Evolutionary conservation across 345 rosid species (phyloP).

Genomic region (Brassica juncea): DNA sequence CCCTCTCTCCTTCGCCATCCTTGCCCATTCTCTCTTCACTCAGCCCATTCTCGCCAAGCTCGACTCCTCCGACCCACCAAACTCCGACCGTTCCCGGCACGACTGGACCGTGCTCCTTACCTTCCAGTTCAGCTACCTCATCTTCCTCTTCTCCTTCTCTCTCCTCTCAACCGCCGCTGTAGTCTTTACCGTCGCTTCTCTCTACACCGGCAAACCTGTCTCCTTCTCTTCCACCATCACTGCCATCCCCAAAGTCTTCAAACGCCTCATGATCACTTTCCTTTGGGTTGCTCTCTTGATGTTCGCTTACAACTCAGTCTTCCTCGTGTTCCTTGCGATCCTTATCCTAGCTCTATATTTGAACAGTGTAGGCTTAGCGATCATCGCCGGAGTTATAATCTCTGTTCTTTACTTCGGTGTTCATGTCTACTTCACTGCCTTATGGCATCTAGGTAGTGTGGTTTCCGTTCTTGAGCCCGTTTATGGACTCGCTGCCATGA

Average conservation of each 20-base stretch:
- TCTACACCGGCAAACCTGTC: no score
- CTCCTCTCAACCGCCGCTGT: no score
- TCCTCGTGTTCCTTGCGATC: conserved; percentile 54
- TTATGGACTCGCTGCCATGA: not conserved
- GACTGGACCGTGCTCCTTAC: no score
- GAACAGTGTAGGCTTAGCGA: conserved; percentile 43
- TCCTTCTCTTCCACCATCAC: no score
- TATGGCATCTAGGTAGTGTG: not conserved
- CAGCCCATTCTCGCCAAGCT: no score
- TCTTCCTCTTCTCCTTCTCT: no score
- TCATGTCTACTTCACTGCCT: not conserved
- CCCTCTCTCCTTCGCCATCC: no score
- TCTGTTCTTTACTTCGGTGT: not conserved
- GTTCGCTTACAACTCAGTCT: conserved; percentile 62
- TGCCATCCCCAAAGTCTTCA: conserved; percentile 62
- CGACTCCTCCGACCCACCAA: no score
- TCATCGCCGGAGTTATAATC: conserved; percentile 37
- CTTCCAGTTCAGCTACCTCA: no score
- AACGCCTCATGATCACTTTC: conserved; percentile 77
- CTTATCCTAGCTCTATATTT: conserved; percentile 59
- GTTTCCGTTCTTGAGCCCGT: not conserved
- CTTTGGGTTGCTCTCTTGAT: conserved; percentile 74
- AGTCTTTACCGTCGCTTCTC: no score
- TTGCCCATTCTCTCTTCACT: no score
- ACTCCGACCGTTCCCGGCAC: no score